Evolutionary conservation across 495 filamentous ascomycete species (phyloP), one percentile per base, ranked within the genome.

Genomic region (Neohortaea acidophila): DNA sequence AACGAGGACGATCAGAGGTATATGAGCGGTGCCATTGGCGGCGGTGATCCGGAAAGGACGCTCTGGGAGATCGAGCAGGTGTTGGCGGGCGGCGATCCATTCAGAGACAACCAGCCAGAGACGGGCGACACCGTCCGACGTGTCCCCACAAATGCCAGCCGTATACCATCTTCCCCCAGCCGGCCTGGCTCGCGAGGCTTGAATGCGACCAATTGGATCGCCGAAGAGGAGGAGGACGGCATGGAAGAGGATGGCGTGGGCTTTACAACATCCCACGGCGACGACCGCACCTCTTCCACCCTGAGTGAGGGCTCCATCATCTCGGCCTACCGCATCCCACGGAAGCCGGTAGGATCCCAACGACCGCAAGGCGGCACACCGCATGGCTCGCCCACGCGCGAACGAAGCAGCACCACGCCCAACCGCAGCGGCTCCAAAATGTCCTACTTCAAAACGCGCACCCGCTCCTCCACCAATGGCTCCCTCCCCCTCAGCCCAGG

Each of bases 1-100:
- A 84, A 92, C 27, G 81, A 85, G 35, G 73, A 71, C 21, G 54
- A 65, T 8, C 55, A 53, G 17, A 4, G 40, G 40, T 38, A 53
- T 41, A 34, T 19, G 9, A 21, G 15, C n/a, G 36, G 56, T 49
- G 44, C 51, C 47, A 51, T 18, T 17, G 9, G 21, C 7, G 14
- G 7, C 24, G 33, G 33, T 13, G 51, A 43, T 27, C 43, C 51
- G 1, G 50, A 55, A 33, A 35, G 35, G 33, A 40, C 37, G 37
- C 20, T 36, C 19, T 58, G 56, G 12, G 44, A 52, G 1, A 40
- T 52, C 19, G 59, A 65, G 22, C 53, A 51, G 7, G 53, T 58
- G 23, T 39, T 47, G 31, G 21, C n/a, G 19, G 38, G 28, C 9
- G 34, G 11, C 9, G 54, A 26, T 18, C 44, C 36, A 30, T 54